Percentiles rank a stretch among this genome's conserved stretches.
These are phyloP conservation scores for Schrenkiella parvula DNA, from an alignment of 345 rosid genomes.

Conservation along the genomic window DNA sequence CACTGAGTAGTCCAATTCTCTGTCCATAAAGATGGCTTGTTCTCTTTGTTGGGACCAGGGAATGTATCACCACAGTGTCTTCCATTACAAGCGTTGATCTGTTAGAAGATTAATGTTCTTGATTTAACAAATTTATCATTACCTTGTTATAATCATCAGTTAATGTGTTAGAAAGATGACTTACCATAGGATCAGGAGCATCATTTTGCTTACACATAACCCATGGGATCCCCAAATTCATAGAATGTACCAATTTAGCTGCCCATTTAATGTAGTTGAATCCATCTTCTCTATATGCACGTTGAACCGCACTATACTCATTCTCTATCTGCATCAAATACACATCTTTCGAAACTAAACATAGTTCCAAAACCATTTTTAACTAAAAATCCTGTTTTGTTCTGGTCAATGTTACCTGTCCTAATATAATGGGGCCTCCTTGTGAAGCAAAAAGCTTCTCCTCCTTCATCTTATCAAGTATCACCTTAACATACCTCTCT, in stretches of 20 bases:
- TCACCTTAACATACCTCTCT: constrained; percentile 45
- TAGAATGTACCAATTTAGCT: constrained; percentile 48
- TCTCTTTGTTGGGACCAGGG: constrained; percentile 70
- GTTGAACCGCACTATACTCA: constrained; percentile 73
- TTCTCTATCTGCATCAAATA: constrained; percentile 69
- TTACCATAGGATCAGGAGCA: constrained; percentile 82
- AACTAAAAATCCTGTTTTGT: neutral
- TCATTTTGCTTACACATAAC: constrained; percentile 85
- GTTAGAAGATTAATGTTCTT: neutral
- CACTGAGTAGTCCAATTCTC: constrained; percentile 99
- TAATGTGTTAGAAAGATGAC: constrained; percentile 9
- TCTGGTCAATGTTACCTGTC: constrained; percentile 39
- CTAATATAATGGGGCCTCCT: constrained; percentile 60
- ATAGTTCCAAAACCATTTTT: neutral
- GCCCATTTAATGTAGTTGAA: constrained; percentile 70
- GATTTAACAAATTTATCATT: neutral
- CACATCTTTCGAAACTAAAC: neutral
- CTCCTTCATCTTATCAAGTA: constrained; percentile 41
- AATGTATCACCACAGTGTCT: constrained; percentile 97
- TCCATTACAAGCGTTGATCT: constrained; percentile 97
- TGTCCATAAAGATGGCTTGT: constrained; percentile 89
- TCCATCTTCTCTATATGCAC: constrained; percentile 60
- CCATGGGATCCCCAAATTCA: constrained; percentile 82
- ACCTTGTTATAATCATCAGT: neutral
- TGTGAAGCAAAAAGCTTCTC: constrained; percentile 53